Conservation (phyloP, 2,329 filamentous ascomycete genomes). For the Pseudopithomyces chartarum region DNA sequence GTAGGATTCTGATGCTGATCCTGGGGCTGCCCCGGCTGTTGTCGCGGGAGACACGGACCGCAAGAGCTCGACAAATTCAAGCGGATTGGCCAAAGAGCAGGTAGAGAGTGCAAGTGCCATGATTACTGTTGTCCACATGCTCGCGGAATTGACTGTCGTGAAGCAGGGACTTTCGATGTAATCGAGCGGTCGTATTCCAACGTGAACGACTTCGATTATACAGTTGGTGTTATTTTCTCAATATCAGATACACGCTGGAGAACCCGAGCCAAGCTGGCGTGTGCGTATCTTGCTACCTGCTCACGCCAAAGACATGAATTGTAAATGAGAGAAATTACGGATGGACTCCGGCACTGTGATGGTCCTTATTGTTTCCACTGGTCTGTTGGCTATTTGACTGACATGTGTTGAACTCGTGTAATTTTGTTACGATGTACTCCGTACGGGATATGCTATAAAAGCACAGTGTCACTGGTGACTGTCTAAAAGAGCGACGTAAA, state of each 20-base stretch:
- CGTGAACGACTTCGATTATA: background rate
- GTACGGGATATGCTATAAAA: background rate
- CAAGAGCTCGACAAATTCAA: conserved; percentile 4
- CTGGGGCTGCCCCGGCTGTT: background rate
- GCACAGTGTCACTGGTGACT: background rate
- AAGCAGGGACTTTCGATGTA: background rate
- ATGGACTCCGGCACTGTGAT: background rate
- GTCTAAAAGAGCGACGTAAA: conserved; percentile 3
- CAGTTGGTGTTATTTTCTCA: background rate
- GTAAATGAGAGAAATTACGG: background rate
- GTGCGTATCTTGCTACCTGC: no score
- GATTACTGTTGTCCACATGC: conserved; percentile 5
- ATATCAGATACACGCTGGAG: no score
- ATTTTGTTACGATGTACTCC: background rate
- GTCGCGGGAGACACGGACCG: conserved; percentile 4
- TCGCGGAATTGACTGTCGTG: background rate
- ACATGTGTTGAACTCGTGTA: background rate
- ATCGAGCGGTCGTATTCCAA: background rate
- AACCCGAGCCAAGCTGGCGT: no score
- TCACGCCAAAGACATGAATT: background rate
- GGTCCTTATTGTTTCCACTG: background rate
- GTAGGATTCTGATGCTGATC: background rate
- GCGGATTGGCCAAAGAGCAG: background rate
- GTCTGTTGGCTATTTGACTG: background rate
- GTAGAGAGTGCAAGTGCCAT: conserved; percentile 1